Evolutionary conservation across 768 basidiomycete genomes (phyloP), one percentile per base, ranked within the genome.

Genomic region (Boletus edulis): DNA sequence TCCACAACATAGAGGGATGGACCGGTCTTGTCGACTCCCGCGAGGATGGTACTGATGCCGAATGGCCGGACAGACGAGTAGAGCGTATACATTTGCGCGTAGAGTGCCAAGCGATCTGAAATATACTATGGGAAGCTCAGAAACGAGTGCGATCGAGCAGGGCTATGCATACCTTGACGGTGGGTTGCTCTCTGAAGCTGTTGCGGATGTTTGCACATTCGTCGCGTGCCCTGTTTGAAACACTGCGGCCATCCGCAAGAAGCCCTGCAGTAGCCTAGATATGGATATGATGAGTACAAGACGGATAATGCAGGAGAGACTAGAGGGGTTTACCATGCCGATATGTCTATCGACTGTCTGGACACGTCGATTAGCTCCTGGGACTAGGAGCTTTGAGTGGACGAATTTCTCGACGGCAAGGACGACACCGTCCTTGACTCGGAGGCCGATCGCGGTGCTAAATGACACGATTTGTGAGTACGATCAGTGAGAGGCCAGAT

Each of bases 41-140:
- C 95, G 22, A 98, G 73, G 67, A 99, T 89, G 41, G 94, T 89
- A 67, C 93, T 94, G 66, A 96, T 87, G 18, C 96, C 97, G 65
- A 98, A 98, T 1, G 97, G 97, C 39, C 97, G 86, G 37, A 98
- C 96, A 22, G 95, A 98, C 2, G 95, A 98, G 75, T 98, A 98
- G 39, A 98, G 84, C 7, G 97, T 99, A 75, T 98, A 98, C 42
- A 87, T 85, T 75, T 99, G 97, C 10, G 92, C 87, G 71, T 92
- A 96, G n/a, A 84, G 79, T 2, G 90, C 87, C 43, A 99, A 66
- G 55, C 95, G 89, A 67, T 92, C 89, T 51, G 89, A 76, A 47
- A 89, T 70, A 31, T 75, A 66, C 85, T 87, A 62, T 1, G 27
- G 1, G 14, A 22, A 37, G 24, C 43, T 42, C 31, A 46, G 27